These are phyloP conservation scores for Chaetomium olivaceum DNA, from an alignment of 2,329 filamentous ascomycete species.

Conservation along the genomic window DNA sequence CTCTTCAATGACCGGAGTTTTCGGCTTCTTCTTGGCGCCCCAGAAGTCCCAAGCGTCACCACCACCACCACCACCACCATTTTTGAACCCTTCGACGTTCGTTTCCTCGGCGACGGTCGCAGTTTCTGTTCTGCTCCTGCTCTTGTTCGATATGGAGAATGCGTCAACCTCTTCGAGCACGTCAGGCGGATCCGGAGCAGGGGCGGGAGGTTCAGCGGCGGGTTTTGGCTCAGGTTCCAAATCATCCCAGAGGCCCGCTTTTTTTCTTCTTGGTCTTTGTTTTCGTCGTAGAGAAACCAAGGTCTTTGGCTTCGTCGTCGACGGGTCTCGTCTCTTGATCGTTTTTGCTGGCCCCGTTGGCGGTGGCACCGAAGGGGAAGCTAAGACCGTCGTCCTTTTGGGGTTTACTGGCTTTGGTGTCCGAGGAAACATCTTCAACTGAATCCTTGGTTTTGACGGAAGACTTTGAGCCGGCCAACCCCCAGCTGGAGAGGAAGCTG, in stretches of 20 bases:
- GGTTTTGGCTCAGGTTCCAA: constrained; percentile 15
- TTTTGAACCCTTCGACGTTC: constrained; percentile 27
- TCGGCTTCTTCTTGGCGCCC: constrained; percentile 37
- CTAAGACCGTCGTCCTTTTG: constrained; percentile 50
- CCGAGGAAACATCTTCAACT: constrained; percentile 53
- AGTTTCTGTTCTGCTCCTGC: constrained; percentile 48
- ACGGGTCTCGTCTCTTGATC: constrained; percentile 37
- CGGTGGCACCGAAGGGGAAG: constrained; percentile 49
- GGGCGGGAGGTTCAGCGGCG: constrained; percentile 25
- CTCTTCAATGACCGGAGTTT: constrained; percentile 19
- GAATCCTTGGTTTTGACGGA: constrained; percentile 39
- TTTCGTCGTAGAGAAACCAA: constrained; percentile 24
- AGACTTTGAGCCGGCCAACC: constrained; percentile 41
- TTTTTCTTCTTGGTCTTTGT: constrained; percentile 46
- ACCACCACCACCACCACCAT: constrained; percentile 2
- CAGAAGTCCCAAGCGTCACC: constrained; percentile 34
- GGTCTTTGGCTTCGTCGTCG: constrained; percentile 33
- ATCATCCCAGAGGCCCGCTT: constrained; percentile 35
- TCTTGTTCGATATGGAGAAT: constrained; percentile 38
- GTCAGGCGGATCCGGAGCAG: constrained; percentile 24
- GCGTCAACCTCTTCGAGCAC: constrained; percentile 33
- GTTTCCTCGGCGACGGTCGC: constrained; percentile 21
- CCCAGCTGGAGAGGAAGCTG: constrained; percentile 54
- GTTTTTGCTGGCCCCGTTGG: constrained; percentile 48
- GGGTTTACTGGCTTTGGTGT: constrained; percentile 43